Evolutionary conservation across 495 filamentous ascomycete genomes (phyloP).

Genomic region (Podospora sp.): DNA sequence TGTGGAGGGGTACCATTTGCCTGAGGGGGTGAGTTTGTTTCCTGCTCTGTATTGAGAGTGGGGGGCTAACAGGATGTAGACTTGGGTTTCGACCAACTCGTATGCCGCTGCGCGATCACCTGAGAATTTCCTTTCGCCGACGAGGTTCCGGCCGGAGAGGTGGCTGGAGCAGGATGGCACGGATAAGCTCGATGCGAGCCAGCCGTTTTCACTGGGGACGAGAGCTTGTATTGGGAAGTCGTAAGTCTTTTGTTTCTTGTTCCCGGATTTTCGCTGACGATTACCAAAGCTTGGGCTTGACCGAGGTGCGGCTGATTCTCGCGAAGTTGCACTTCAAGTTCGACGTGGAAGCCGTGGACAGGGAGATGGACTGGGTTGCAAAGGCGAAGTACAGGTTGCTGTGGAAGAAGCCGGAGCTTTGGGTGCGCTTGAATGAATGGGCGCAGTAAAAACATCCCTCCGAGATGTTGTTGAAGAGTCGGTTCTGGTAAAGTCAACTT

Average conservation of each 20-base stretch:
- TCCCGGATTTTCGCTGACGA: not conserved
- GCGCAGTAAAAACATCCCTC: too few relatives aligned
- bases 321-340: conserved; percentile 19
- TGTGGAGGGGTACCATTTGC: conserved; percentile 36
- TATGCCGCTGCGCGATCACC: conserved; percentile 34
- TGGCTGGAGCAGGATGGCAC: conserved; percentile 28
- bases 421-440: conserved; percentile 2
- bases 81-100: conserved; percentile 39
- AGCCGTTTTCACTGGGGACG: conserved; percentile 16
- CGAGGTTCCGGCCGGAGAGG: conserved; percentile 39
- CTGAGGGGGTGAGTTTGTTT: conserved; percentile 38
- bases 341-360: conserved; percentile 12
- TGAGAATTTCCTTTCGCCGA: conserved; percentile 38
- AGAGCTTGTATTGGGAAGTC: conserved; percentile 19
- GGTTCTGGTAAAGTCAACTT: too few relatives aligned
- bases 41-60: not conserved
- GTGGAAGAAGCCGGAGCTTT: conserved; percentile 7
- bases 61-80: conserved; percentile 22
- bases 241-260: conserved; percentile 3
- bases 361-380: conserved; percentile 13
- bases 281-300: not conserved
- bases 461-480: too few relatives aligned
- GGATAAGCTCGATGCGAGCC: conserved; percentile 7
- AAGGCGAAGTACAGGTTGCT: not conserved
- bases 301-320: conserved; percentile 16